These are phyloP conservation scores for Kodamaea fungicola DNA, from an alignment of 1,139 yeast species.

Conservation along the genomic window DNA sequence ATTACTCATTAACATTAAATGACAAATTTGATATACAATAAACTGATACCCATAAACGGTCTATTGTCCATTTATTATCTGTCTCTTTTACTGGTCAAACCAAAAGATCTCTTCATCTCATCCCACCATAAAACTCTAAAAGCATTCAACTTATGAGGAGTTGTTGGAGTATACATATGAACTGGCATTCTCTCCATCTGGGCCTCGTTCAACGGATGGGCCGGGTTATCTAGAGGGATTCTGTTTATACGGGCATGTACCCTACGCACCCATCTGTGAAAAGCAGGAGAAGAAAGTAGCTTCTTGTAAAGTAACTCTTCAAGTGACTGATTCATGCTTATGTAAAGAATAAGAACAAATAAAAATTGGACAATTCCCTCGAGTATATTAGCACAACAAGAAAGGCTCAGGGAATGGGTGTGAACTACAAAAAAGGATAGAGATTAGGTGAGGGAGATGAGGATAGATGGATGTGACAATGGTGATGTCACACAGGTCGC, in stretches of 20 bases:
- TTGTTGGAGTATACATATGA: constrained; percentile 44
- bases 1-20: too few species aligned
- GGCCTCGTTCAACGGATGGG: constrained; percentile 11
- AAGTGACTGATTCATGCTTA: constrained; percentile 20
- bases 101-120: constrained; percentile 56
- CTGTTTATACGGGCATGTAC: constrained; percentile 67
- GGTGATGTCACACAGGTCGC: too few species aligned
- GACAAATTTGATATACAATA: neutral
- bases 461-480: too few species aligned
- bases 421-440: too few species aligned
- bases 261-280: constrained; percentile 65
- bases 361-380: too few species aligned
- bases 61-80: too few species aligned
- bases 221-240: constrained; percentile 28
- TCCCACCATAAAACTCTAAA: constrained; percentile 59
- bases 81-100: constrained; percentile 20
- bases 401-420: too few species aligned
- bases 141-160: constrained; percentile 56
- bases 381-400: too few species aligned
- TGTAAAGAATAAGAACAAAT: too few species aligned
- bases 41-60: neutral
- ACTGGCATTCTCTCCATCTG: constrained; percentile 20
- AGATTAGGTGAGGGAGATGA: too few species aligned
- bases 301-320: constrained; percentile 47
- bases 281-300: constrained; percentile 52